Conservation (phyloP, 2,329 filamentous ascomycete genomes). For the Polychaeton citri region DNA sequence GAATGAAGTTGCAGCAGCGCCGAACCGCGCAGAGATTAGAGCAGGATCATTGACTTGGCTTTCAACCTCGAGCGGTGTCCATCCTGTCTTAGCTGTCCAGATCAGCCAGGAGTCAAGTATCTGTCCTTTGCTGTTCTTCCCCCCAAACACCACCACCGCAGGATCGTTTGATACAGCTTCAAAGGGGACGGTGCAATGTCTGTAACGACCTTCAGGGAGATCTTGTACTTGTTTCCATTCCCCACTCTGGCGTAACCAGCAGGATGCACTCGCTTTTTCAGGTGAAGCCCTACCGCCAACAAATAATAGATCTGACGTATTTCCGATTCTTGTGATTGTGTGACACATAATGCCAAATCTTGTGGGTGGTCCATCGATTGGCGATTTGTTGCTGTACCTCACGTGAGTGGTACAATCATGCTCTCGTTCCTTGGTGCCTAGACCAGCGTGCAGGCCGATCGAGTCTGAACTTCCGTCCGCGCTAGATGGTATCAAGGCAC, state of each 20-base stretch:
- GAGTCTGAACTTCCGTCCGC: constrained; percentile 15
- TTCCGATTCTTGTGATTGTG: constrained; percentile 53
- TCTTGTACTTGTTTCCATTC: constrained; percentile 52
- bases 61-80: constrained; percentile 28
- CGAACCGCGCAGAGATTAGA: constrained; percentile 42
- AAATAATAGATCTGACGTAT: constrained; percentile 45
- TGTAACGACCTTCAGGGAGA: constrained; percentile 59
- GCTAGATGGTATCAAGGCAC: constrained; percentile 22
- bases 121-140: constrained; percentile 29
- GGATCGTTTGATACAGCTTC: constrained; percentile 24
- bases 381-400: constrained; percentile 11
- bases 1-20: constrained; percentile 39
- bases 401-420: constrained; percentile 33
- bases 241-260: constrained; percentile 55
- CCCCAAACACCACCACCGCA: constrained; percentile 32
- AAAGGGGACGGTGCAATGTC: constrained; percentile 52
- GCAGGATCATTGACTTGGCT: neutral
- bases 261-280: constrained; percentile 52
- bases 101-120: constrained; percentile 29
- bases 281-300: constrained; percentile 72
- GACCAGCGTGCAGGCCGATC: constrained; percentile 30
- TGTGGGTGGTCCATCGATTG: constrained; percentile 14
- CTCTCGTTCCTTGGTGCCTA: constrained; percentile 35
- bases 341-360: constrained; percentile 51
- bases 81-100: constrained; percentile 37